Evolutionary conservation across 2,329 filamentous ascomycete species (phyloP).

Genomic region (Aspergillus japonicus): DNA sequence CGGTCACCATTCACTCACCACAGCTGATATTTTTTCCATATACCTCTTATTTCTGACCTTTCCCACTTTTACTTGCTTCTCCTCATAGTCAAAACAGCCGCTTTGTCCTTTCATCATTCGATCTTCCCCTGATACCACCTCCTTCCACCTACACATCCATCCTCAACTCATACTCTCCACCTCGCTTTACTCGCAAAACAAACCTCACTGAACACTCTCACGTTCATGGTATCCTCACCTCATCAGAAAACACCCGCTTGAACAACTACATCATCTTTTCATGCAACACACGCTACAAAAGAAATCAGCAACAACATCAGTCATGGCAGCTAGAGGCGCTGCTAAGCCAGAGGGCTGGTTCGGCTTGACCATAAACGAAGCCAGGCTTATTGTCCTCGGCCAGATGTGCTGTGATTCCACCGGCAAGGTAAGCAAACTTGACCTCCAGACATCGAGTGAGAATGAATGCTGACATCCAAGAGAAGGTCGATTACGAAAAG

Average conservation of each 20-base stretch:
- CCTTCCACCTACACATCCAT: neutral
- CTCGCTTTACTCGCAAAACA: neutral
- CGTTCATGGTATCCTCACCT: too few relatives aligned
- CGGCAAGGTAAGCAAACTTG: slow-evolving; percentile 15
- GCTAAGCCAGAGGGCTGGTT: slow-evolving; percentile 19
- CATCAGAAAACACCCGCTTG: neutral
- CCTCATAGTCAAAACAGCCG: neutral
- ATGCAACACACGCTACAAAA: too few relatives aligned
- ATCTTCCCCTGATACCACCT: neutral
- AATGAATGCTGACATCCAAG: neutral
- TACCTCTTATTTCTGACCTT: neutral
- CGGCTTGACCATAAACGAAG: slow-evolving; percentile 18
- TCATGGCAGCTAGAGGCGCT: slow-evolving; percentile 16
- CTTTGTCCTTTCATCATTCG: neutral
- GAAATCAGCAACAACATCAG: neutral
- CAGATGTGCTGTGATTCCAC: slow-evolving; percentile 12
- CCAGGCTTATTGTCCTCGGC: slow-evolving; percentile 22
- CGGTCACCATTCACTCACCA: neutral
- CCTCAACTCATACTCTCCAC: neutral
- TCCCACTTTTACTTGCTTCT: neutral
- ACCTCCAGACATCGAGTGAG: neutral
- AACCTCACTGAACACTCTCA: neutral
- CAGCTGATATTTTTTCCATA: neutral
- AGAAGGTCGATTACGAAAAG: slow-evolving; percentile 41
- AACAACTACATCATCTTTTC: neutral